These are phyloP conservation scores for Russula foetens DNA, from an alignment of 768 basidiomycete genomes.

Conservation along the genomic window DNA sequence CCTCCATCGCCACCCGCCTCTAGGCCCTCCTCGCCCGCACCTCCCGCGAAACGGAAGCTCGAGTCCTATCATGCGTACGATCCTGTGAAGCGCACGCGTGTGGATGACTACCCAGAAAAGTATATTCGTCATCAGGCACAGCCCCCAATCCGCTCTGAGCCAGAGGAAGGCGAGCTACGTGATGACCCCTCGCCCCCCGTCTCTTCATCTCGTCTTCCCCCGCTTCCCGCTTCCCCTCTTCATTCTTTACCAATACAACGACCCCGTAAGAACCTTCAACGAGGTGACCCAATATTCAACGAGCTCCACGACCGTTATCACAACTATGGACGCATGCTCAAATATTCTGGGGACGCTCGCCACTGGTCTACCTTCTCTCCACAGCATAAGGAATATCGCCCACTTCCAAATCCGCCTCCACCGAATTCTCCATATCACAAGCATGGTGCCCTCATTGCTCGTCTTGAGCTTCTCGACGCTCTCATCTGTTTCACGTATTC, in stretches of 20 bases:
- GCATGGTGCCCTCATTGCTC: conserved; percentile 64
- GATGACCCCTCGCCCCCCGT: conserved; percentile 28
- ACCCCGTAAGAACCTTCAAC: conserved; percentile 46
- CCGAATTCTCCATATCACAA: conserved; percentile 66
- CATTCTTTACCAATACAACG: conserved; percentile 51
- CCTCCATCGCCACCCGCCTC: conserved; percentile 41
- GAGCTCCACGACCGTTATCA: conserved; percentile 64
- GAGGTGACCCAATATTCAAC: conserved; percentile 44
- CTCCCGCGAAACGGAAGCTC: conserved; percentile 33
- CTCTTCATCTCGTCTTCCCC: conserved; percentile 16
- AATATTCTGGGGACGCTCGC: conserved; percentile 77
- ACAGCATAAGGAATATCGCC: conserved; percentile 54
- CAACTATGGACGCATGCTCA: conserved; percentile 60
- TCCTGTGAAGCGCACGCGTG: conserved; percentile 23
- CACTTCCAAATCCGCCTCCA: conserved; percentile 54
- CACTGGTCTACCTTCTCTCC: conserved; percentile 67
- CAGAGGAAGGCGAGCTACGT: conserved; percentile 41
- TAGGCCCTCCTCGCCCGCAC: conserved; percentile 35
- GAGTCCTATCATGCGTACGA: conserved; percentile 18
- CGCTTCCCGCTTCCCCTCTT: conserved; percentile 25
- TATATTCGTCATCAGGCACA: conserved; percentile 23
- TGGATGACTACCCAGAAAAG: conserved; percentile 25
- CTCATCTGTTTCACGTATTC: conserved; percentile 79
- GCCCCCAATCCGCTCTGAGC: conserved; percentile 31
- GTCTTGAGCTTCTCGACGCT: conserved; percentile 74